These are phyloP conservation scores for Lolium multiflorum DNA, from an alignment of 176 grass and related monocot genomes.

Conservation along the genomic window DNA sequence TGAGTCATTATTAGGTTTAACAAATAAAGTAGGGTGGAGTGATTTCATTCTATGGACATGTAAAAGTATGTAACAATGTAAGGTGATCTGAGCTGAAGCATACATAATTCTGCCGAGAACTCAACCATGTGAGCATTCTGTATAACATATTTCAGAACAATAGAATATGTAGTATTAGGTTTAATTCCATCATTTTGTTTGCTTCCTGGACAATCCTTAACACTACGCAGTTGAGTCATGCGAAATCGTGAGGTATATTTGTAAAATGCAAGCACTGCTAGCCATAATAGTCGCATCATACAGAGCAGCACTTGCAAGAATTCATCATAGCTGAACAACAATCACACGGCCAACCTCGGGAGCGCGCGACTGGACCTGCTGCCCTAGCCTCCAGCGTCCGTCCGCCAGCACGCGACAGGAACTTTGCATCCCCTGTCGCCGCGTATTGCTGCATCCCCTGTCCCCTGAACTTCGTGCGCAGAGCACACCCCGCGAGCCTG, in stretches of 20 bases:
- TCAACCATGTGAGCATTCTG: neutral
- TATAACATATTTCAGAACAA: neutral
- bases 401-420: too few relatives aligned
- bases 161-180: neutral
- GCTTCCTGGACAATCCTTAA: neutral
- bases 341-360: too few relatives aligned
- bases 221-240: neutral
- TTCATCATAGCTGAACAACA: too few relatives aligned
- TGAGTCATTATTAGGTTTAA: neutral
- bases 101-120: neutral
- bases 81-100: neutral
- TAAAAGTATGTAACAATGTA: neutral
- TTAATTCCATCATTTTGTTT: neutral
- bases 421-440: too few relatives aligned
- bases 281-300: too few relatives aligned
- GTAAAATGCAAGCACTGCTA: too few relatives aligned
- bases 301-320: too few relatives aligned
- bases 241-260: neutral
- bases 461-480: too few relatives aligned
- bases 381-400: too few relatives aligned
- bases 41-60: neutral
- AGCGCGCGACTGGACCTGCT: too few relatives aligned
- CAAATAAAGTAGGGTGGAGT: neutral
- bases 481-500: too few relatives aligned
- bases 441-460: too few relatives aligned